These are phyloP conservation scores for Chlamydomonas urium DNA, from an alignment of 139 green algal species.

Conservation along the genomic window DNA sequence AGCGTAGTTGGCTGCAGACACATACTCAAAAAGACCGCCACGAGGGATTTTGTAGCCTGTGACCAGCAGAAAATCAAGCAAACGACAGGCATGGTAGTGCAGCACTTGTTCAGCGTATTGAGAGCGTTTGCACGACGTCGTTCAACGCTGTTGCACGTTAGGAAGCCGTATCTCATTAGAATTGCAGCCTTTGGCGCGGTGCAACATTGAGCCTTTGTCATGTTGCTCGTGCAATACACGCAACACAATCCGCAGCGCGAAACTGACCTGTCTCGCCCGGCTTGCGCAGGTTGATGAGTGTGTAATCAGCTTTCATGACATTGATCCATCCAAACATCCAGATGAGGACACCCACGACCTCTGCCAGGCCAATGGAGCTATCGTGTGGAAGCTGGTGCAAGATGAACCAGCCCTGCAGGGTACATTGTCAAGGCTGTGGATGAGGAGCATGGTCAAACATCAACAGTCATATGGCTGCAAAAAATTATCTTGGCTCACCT, in stretches of 20 bases:
- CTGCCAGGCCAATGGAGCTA: neutral
- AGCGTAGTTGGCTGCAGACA: conserved; percentile 72
- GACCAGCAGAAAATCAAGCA: no score
- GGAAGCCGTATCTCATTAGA: no score
- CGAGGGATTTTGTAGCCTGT: conserved; percentile 72
- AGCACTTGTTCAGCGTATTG: no score
- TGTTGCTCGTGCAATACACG: no score
- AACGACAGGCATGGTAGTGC: no score
- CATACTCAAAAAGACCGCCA: conserved; percentile 67
- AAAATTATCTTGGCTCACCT: conserved; percentile 29
- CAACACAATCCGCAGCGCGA: no score
- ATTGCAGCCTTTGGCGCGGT: no score
- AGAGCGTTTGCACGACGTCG: no score
- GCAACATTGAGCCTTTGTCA: no score
- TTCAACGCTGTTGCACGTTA: no score
- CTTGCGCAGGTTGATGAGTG: conserved; percentile 55
- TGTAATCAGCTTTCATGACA: conserved; percentile 58
- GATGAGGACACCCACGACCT: conserved; percentile 13
- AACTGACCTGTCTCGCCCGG: conserved; percentile 44
- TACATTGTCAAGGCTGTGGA: neutral
- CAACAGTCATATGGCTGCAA: neutral
- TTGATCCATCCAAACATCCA: conserved; percentile 42
- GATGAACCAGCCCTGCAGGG: conserved; percentile 35
- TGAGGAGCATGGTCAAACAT: neutral
- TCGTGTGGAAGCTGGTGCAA: conserved; percentile 16